Evolutionary conservation across 2,329 filamentous ascomycete species (phyloP).

Genomic region (Phyllosticta ampelicida): DNA sequence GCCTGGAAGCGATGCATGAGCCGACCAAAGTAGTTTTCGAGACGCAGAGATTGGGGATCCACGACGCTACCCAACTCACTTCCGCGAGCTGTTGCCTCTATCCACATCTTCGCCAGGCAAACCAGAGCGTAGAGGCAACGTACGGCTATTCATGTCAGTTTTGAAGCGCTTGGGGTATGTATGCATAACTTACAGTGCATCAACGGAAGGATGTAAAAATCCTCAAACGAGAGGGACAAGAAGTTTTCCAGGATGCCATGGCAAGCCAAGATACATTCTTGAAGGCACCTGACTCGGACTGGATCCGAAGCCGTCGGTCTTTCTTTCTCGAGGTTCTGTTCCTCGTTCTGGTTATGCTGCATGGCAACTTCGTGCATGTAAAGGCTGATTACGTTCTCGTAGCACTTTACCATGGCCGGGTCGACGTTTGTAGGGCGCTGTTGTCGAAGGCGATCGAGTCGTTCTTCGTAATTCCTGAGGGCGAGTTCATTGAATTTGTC

Average conservation of each 20-base stretch:
- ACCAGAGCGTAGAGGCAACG: conserved; percentile 47
- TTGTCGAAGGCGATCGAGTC: background rate
- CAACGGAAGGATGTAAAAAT: conserved; percentile 32
- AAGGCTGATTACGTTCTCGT: conserved; percentile 38
- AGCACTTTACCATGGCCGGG: conserved; percentile 32
- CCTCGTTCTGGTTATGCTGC: conserved; percentile 33
- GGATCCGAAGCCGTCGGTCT: conserved; percentile 33
- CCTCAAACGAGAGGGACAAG: conserved; percentile 37
- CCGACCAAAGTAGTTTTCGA: conserved; percentile 37
- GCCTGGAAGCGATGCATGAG: conserved; percentile 36
- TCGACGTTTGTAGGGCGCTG: conserved; percentile 15
- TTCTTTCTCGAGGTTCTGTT: conserved; percentile 20
- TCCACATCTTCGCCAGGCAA: conserved; percentile 50
- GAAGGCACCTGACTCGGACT: conserved; percentile 36
- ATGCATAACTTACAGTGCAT: conserved; percentile 33
- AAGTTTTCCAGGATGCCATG: conserved; percentile 40
- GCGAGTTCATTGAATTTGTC: conserved; percentile 24
- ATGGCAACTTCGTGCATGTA: conserved; percentile 42
- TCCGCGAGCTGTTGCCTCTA: conserved; percentile 39
- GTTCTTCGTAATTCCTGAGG: conserved; percentile 3
- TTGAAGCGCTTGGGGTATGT: conserved; percentile 14
- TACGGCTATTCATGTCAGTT: conserved; percentile 29
- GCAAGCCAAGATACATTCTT: conserved; percentile 35
- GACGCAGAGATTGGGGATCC: conserved; percentile 35
- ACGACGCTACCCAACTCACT: conserved; percentile 39